Percentiles rank a stretch among this genome's conserved stretches.
Conservation (phyloP, 495 filamentous ascomycete species). For the Tuber calosporum region DNA sequence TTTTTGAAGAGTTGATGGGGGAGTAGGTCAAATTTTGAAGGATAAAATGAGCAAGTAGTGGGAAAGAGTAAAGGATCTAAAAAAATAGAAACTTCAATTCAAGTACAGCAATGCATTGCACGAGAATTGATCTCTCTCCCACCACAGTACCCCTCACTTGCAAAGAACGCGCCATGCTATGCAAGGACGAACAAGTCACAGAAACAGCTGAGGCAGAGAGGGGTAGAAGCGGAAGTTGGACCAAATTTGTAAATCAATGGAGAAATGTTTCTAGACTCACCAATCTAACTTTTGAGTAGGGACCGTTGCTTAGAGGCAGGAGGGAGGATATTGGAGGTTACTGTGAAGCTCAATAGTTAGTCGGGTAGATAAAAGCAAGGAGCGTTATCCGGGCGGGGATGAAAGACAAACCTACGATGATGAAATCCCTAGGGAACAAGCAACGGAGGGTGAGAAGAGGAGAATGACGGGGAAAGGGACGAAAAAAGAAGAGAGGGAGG, state of each 20-base stretch:
- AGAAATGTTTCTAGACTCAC: constrained; percentile 21
- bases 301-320: not conserved
- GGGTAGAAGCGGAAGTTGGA: constrained; percentile 13
- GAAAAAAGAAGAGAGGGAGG: constrained; percentile 28
- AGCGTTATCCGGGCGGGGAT: not conserved
- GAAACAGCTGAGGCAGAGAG: constrained; percentile 5
- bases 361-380: not conserved
- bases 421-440: constrained; percentile 17
- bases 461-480: constrained; percentile 11
- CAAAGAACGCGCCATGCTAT: constrained; percentile 16
- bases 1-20: constrained; percentile 20
- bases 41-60: constrained; percentile 25
- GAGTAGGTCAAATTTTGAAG: constrained; percentile 17
- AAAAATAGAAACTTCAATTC: constrained; percentile 21
- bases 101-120: constrained; percentile 31
- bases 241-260: constrained; percentile 11
- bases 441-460: constrained; percentile 7
- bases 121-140: constrained; percentile 1
- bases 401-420: constrained; percentile 19
- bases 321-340: not conserved
- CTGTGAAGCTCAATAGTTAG: not conserved
- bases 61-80: constrained; percentile 20
- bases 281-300: constrained; percentile 24
- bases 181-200: constrained; percentile 32
- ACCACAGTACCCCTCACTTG: constrained; percentile 31